phyloP scores from a whole-genome alignment of 495 filamentous ascomycete species.

The Aspergillus diversus region DNA sequence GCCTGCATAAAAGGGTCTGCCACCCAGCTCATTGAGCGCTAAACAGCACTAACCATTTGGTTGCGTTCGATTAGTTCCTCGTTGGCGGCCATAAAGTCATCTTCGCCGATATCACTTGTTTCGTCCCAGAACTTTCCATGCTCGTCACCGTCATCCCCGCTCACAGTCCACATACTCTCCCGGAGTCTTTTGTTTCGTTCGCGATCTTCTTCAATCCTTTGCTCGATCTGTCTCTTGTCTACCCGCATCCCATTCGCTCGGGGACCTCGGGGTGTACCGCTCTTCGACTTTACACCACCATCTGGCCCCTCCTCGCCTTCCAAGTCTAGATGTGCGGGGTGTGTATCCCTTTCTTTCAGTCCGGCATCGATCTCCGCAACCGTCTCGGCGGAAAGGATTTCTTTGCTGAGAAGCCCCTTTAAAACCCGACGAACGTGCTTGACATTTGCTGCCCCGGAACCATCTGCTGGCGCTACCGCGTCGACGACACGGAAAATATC shows the following conservation, averaged over 20 bases:
- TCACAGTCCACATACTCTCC: slow-evolving; percentile 89
- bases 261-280: slow-evolving; percentile 35
- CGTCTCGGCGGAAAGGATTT: slow-evolving; percentile 66
- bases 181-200: slow-evolving; percentile 90
- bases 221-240: slow-evolving; percentile 88
- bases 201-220: slow-evolving; percentile 94
- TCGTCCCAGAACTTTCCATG: slow-evolving; percentile 79
- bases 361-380: slow-evolving; percentile 79
- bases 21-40: not conserved
- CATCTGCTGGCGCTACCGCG: slow-evolving; percentile 78
- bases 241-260: slow-evolving; percentile 53
- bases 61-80: slow-evolving; percentile 73
- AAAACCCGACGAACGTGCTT: slow-evolving; percentile 87
- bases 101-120: slow-evolving; percentile 77
- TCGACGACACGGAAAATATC: slow-evolving; percentile 91
- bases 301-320: slow-evolving; percentile 40
- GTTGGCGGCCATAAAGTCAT: slow-evolving; percentile 71
- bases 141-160: slow-evolving; percentile 57
- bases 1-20: not conserved
- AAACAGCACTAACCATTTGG: slow-evolving; percentile 28
- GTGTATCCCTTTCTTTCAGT: slow-evolving; percentile 71
- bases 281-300: slow-evolving; percentile 31
- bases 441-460: slow-evolving; percentile 89
- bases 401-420: slow-evolving; percentile 66
- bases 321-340: slow-evolving; percentile 44